Conservation (phyloP, 1,139 yeast species). For the Scheffersomyces illinoinensis region DNA sequence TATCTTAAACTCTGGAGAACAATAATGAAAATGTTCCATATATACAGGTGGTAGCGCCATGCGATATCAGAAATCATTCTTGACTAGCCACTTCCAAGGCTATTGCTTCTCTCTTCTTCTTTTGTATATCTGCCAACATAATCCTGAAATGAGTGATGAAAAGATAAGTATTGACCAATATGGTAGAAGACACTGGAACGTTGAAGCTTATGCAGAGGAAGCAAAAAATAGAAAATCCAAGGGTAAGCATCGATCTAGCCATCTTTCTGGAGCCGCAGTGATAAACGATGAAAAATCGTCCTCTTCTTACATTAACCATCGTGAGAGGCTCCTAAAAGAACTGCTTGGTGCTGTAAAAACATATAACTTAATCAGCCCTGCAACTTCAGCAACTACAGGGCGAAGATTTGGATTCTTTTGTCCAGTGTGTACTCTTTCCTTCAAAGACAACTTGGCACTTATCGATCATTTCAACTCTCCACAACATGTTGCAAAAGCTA, state of each 20-base stretch:
- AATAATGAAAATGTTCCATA: background rate
- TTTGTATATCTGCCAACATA: background rate
- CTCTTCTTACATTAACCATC: slow-evolving; percentile 28
- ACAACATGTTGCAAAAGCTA: slow-evolving; percentile 45
- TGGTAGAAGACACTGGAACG: slow-evolving; percentile 73
- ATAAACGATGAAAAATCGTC: slow-evolving; percentile 22
- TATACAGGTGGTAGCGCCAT: background rate
- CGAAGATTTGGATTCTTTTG: slow-evolving; percentile 85
- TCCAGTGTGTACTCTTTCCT: slow-evolving; percentile 75
- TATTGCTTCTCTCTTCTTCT: background rate
- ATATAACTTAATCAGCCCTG: slow-evolving; percentile 35
- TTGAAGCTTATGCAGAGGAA: slow-evolving; percentile 57
- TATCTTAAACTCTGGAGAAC: background rate
- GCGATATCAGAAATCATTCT: background rate
- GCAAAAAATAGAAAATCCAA: slow-evolving; percentile 34
- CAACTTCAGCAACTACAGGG: slow-evolving; percentile 24
- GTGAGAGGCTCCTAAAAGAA: slow-evolving; percentile 30
- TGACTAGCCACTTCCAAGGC: background rate
- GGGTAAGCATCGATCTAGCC: slow-evolving; percentile 1
- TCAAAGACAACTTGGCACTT: slow-evolving; percentile 76
- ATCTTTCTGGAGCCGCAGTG: background rate
- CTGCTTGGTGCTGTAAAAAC: slow-evolving; percentile 37
- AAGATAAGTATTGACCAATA: slow-evolving; percentile 42
- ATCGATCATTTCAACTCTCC: slow-evolving; percentile 83
- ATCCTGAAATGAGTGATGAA: slow-evolving; percentile 2